Evolutionary conservation across 805 yeast genomes (phyloP), one percentile per base, ranked within the genome.

Genomic region (Teunomyces lycoperdinae): DNA sequence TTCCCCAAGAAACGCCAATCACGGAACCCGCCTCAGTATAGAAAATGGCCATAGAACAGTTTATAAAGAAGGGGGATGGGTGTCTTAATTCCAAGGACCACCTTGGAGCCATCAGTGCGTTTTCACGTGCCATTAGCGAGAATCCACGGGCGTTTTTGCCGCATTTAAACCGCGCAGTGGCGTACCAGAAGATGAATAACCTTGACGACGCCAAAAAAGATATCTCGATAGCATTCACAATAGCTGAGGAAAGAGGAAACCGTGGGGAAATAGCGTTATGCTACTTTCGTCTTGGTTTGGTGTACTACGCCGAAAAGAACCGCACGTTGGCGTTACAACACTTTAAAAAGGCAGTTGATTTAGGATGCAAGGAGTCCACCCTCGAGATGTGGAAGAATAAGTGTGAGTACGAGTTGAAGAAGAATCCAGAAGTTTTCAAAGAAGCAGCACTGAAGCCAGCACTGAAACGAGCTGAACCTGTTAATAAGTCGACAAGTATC

Each of bases 191-290:
- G 54, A 55, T 73, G 41, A 65, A 71, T 47, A 69, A 77, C 47
- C 74, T 71, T 63, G 80, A 77, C 39, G 62, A 61, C 17, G 81
- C 87, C 2, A 63, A 76, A 43, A 63, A 66, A 2, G 78, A 76
- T 55, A 71, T 81, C 29, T 54, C 67, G 4, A 62, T 65, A 29
- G 83, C 86, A 0, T 62, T 74, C 38, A 54, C 60, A 2, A 54
- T 76, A 28, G 84, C 85, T 1, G 66, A 69, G 35, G 64, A 62
- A 5, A 60, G 76, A 32, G 81, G 81, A 0, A 77, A 71, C 47
- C 60, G 80, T 43, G 62, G 62, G 2, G 76, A 75, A 20, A 72
- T 80, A 31, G 81, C 78, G 1, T 56, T 68, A 14, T 74, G 80
- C 30, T 70, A 77, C 55, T 80, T 76, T 55, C 67, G 81, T 17